Percentiles rank a stretch among this genome's conserved stretches.
Evolutionary conservation across 2,329 filamentous ascomycete genomes (phyloP).

Genomic region (Colletotrichum nymphaeae): DNA sequence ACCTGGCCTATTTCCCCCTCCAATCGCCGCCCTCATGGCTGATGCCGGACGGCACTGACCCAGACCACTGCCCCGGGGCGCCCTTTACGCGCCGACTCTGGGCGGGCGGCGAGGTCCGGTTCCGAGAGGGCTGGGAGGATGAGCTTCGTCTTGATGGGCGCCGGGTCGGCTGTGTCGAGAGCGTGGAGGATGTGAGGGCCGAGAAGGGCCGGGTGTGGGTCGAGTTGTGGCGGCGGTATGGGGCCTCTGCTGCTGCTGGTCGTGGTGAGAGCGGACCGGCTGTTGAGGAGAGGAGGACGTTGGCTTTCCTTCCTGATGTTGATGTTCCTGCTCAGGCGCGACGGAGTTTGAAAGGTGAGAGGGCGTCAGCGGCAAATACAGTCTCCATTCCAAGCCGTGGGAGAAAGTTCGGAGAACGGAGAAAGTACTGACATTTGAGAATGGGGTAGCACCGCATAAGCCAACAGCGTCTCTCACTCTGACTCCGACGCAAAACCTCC

Average conservation of each 20-base stretch:
- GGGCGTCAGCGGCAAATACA: constrained; percentile 4
- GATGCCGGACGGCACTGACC: constrained; percentile 86
- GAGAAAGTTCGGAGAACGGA: background rate
- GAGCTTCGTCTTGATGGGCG: constrained; percentile 52
- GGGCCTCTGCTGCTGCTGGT: constrained; percentile 24
- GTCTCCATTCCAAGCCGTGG: background rate
- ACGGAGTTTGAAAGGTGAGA: constrained; percentile 44
- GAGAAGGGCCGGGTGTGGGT: constrained; percentile 58
- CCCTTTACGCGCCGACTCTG: constrained; percentile 85
- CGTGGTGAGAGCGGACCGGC: constrained; percentile 37
- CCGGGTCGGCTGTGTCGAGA: constrained; percentile 57
- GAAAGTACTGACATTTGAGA: background rate
- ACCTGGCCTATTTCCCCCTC: constrained; percentile 89
- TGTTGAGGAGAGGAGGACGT: constrained; percentile 60
- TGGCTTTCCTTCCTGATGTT: constrained; percentile 62
- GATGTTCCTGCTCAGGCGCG: constrained; percentile 34
- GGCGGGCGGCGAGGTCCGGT: constrained; percentile 81
- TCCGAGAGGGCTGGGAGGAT: constrained; percentile 50
- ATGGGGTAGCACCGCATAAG: constrained; percentile 45
- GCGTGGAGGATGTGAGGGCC: constrained; percentile 51
- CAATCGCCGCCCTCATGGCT: constrained; percentile 71
- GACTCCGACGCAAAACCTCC: constrained; percentile 74
- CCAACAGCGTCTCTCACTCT: constrained; percentile 58
- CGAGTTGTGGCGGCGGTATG: constrained; percentile 61
- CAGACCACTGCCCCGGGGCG: constrained; percentile 77